Evolutionary conservation across 352 stramenopile species (phyloP).

Genomic region (Phytopythium mirpurense): DNA sequence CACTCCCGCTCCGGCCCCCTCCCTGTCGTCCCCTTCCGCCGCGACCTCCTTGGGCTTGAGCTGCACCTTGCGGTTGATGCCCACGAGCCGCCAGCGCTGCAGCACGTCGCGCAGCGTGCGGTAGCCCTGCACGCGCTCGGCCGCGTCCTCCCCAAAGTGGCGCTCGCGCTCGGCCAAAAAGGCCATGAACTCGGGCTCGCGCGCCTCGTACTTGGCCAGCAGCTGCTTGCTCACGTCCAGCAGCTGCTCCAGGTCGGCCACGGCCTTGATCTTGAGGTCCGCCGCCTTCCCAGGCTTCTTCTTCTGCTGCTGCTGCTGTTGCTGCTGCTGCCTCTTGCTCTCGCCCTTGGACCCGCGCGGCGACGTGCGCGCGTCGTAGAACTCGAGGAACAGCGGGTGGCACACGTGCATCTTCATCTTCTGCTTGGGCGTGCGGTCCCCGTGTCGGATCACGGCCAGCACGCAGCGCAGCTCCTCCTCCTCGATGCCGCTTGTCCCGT

Average conservation of each 20-base stretch:
- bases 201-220: conserved; percentile 57
- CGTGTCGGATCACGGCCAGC: conserved; percentile 98
- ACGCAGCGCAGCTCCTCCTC: conserved; percentile 98
- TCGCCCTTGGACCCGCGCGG: background rate
- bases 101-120: conserved; percentile 86
- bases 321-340: too few relatives aligned
- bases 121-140: conserved; percentile 78
- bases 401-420: conserved; percentile 98
- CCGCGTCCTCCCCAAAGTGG: conserved; percentile 53
- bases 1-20: too few relatives aligned
- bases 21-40: conserved; percentile 24
- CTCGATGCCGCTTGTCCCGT: conserved; percentile 27
- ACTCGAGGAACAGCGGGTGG: conserved; percentile 87
- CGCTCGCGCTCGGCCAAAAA: conserved; percentile 64
- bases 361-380: conserved; percentile 57
- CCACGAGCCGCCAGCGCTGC: conserved; percentile 93
- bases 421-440: conserved; percentile 99
- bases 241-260: conserved; percentile 71
- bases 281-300: conserved; percentile 51
- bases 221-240: conserved; percentile 75
- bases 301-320: too few relatives aligned
- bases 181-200: conserved; percentile 50
- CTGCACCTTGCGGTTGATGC: conserved; percentile 99
- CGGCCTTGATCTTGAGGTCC: conserved; percentile 86
- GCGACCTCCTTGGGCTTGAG: conserved; percentile 75